Evolutionary conservation across 2,329 filamentous ascomycete genomes (phyloP), one percentile per base, ranked within the genome.

Genomic region (Colletotrichum sp.): DNA sequence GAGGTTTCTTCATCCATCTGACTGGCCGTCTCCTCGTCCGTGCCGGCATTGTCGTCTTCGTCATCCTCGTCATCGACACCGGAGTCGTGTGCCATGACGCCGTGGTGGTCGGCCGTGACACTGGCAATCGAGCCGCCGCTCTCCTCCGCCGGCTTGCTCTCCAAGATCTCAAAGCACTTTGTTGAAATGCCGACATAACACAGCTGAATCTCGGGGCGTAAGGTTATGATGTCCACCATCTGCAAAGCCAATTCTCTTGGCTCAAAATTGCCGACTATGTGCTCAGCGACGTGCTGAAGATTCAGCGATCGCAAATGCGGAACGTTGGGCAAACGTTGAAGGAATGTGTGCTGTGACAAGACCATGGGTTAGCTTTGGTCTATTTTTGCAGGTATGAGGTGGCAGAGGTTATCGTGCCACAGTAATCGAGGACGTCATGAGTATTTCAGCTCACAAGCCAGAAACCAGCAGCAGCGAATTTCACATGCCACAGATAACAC

Each of bases 161-260:
- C 95, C 9, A 96, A 84, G 36, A 97, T 94, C 82, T 97, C 95
- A 81, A 95, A 97, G 84, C 95, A 97, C 83, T 96, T 96, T 55
- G 87, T 88, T n/a, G 89, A 89, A 70, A 97, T 91, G 22, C 93
- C 95, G 79, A 96, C 90, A 81, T 96, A 96, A 83, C 93, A 95
- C 16, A 97, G 88, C 80, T 93, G 92, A 30, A 96, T 90, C 79
- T 96, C 94, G 1, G 94, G 93, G 6, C 94, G 90, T 18, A 97
- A 87, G 15, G 93, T 92, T 70, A 96, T 92, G 62, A 96, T 94
- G 82, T 96, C 94, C 36, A 96, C 89, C 63, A 96, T 90, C 81
- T 96, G 94, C 77, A 95, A 86, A 1, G 94, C 95, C 34, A 96
- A 88, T 81, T 97, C 95, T 77, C 90, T 90, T 2, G 92, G 89